Base-by-base conservation (phyloP, 2,329 filamentous ascomycete species). In the Plenodomus tracheiphilus region DNA sequence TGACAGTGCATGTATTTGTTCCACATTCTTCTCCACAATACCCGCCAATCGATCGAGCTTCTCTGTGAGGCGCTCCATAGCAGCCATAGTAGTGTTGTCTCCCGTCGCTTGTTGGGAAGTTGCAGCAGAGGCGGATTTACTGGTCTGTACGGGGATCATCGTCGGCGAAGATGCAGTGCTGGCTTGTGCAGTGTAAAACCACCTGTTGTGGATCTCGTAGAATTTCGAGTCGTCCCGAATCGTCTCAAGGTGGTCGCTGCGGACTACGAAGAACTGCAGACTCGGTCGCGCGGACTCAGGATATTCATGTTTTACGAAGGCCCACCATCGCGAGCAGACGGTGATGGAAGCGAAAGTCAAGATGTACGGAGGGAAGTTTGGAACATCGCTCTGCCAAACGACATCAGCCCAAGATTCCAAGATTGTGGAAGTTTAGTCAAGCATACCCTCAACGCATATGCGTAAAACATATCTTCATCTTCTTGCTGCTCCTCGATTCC, bases 191-290 rank as follows among this genome's bases (percentile, higher is more conserved):
- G 65, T 62, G 44, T 61, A 69, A 51, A 71, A 71, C 69, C 69
- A 71, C 40, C 62, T 66, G 41, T 68, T 62, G 7, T 57, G 61
- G n/a, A 71, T 54, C 8, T 62, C 47, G 30, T 58, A 58, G 46
- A 71, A 66, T 15, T 53, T 56, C 1, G 61, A 44, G 25, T 71
- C 65, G 21, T 70, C 64, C 34, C 65, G 63, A 16, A 71, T 67
- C 16, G 67, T 59, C 39, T 68, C 66, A 53, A 70, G 59, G 30
- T 71, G 62, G n/a, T 70, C 65, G 16, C 62, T 65, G 36, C 65
- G 68, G 20, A 71, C 51, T 2, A 70, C 64, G 42, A 71, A 71
- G 41, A 70, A 65, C 39, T 71, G 69, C 2, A 65, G 57, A 35
- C 66, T 65, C 9, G 56, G 58, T 6, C 69, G 66, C 13, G 61